Conservation (phyloP, 2,329 filamentous ascomycete genomes). For the Helminthosporium solani region DNA sequence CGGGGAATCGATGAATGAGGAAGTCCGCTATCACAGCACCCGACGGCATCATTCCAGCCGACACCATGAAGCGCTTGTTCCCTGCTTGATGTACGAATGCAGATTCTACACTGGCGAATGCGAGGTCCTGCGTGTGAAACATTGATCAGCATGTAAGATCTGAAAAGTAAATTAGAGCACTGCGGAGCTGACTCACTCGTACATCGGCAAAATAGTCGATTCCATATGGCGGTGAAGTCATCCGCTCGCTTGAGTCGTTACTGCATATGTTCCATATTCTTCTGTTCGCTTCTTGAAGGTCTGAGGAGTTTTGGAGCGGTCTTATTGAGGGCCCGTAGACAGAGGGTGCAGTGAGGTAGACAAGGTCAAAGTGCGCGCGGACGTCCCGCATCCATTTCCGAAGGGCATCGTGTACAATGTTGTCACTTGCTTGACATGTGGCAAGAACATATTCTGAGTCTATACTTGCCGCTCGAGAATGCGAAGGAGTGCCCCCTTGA, state of each 20-base stretch:
- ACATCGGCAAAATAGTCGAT: constrained; percentile 30
- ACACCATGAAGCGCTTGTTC: constrained; percentile 28
- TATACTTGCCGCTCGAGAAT: constrained; percentile 12
- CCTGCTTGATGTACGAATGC: constrained; percentile 23
- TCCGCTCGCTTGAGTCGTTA: constrained; percentile 15
- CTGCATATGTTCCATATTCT: constrained; percentile 31
- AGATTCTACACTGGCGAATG: constrained; percentile 25
- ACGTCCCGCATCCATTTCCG: constrained; percentile 22
- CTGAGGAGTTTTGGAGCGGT: constrained; percentile 22
- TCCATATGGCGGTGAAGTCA: constrained; percentile 22
- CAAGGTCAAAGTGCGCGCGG: constrained; percentile 24
- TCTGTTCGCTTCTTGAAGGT: constrained; percentile 27
- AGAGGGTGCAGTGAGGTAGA: constrained; percentile 25
- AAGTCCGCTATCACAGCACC: constrained; percentile 21
- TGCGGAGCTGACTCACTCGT: constrained; percentile 24
- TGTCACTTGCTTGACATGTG: constrained; percentile 28
- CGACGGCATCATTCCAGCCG: constrained; percentile 25
- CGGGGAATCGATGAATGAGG: constrained; percentile 25
- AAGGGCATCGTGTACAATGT: constrained; percentile 24
- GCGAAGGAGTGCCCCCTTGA: constrained; percentile 6
- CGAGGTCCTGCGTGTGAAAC: constrained; percentile 27
- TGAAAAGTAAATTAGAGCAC: neutral
- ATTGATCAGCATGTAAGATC: constrained; percentile 13
- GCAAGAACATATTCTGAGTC: constrained; percentile 28
- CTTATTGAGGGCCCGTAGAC: constrained; percentile 27